phyloP scores from a whole-genome alignment of 73 alveolate genomes.

The Tetrahymena borealis region DNA sequence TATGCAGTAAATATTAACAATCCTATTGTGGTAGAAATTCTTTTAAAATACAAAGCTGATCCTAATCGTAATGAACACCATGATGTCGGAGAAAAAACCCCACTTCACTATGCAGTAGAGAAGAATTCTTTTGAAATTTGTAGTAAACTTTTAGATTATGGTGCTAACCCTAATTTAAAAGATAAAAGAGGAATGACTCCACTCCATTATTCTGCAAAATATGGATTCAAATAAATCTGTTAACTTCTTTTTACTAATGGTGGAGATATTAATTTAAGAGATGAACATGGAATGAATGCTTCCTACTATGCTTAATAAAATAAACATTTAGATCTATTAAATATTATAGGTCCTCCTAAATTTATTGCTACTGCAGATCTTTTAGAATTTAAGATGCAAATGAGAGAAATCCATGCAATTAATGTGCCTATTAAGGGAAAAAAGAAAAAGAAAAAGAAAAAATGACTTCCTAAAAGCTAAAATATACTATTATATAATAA shows the following conservation, averaged over 20 bases:
- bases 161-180: conserved; percentile 63
- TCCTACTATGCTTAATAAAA: conserved; percentile 56
- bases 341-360: conserved; percentile 23
- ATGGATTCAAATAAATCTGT: conserved; percentile 42
- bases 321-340: conserved; percentile 19
- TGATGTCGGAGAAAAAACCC: conserved; percentile 71
- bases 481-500: not conserved
- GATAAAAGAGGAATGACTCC: conserved; percentile 64
- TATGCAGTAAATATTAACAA: conserved; percentile 58
- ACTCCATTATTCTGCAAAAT: conserved; percentile 69
- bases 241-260: conserved; percentile 45
- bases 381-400: conserved; percentile 31
- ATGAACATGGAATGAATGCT: conserved; percentile 62
- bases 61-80: conserved; percentile 61
- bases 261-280: conserved; percentile 65
- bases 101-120: conserved; percentile 71
- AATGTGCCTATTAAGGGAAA: conserved; percentile 27
- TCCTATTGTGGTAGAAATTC: conserved; percentile 47
- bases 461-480: not conserved
- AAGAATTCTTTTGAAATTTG: conserved; percentile 48
- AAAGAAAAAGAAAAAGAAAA: conserved; percentile 24
- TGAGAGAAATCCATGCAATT: conserved; percentile 43
- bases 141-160: conserved; percentile 54
- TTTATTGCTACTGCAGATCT: conserved; percentile 14
- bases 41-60: conserved; percentile 62